These are phyloP conservation scores for Parascedosporium putredinis DNA, from an alignment of 2,329 filamentous ascomycete genomes.

Conservation along the genomic window DNA sequence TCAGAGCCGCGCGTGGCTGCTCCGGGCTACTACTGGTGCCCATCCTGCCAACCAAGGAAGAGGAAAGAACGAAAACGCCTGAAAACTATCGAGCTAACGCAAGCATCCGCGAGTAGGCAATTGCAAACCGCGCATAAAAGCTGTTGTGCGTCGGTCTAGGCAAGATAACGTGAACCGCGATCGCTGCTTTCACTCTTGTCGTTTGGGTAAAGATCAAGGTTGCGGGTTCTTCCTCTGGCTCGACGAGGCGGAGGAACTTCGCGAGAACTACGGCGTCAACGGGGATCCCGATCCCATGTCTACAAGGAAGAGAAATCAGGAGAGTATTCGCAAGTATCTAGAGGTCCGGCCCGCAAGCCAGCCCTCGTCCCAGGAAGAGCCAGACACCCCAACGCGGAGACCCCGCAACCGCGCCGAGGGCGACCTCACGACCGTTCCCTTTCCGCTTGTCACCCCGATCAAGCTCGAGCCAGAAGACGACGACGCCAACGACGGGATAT, in stretches of 20 bases:
- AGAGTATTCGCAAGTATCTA: slow-evolving; percentile 1
- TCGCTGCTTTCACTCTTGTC: slow-evolving; percentile 31
- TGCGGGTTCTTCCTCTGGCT: slow-evolving; percentile 37
- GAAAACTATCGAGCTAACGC: no score
- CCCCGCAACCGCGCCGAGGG: slow-evolving; percentile 1
- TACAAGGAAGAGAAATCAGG: slow-evolving; percentile 1
- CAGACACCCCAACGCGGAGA: slow-evolving; percentile 5
- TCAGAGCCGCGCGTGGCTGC: no score
- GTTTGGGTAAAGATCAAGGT: slow-evolving; percentile 15
- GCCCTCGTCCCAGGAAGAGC: background rate
- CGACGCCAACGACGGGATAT: slow-evolving; percentile 4
- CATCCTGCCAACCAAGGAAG: background rate
- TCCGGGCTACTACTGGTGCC: no score
- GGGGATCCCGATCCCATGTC: slow-evolving; percentile 3
- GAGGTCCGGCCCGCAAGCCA: background rate
- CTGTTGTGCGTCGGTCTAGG: slow-evolving; percentile 24
- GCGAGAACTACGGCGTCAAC: slow-evolving; percentile 15
- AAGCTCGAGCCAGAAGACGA: no score
- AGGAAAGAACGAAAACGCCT: background rate
- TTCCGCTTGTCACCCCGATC: no score
- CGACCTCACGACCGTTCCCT: no score
- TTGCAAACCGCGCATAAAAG: slow-evolving; percentile 28
- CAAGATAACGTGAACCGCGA: slow-evolving; percentile 29
- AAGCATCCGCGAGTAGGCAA: no score
- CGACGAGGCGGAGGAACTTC: slow-evolving; percentile 24